A percentile compares a stretch with the other conserved stretches of the same genome.
Conservation (phyloP, 257 asterid species). For the Solanum chiquidenum region DNA sequence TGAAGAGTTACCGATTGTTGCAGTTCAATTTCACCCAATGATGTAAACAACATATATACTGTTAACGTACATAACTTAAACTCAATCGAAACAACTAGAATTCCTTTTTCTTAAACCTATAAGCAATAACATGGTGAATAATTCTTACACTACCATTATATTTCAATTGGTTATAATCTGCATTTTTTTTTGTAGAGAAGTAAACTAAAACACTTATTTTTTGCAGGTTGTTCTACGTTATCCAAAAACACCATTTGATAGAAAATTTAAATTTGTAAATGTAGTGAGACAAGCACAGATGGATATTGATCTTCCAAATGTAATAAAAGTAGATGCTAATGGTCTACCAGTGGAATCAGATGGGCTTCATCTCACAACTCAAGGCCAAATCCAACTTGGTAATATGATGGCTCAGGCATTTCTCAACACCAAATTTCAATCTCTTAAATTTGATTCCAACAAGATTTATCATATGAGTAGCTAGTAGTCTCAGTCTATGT, state of each 20-base stretch:
- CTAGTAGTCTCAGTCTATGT: not conserved
- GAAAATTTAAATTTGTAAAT: not conserved
- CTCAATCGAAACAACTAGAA: not conserved
- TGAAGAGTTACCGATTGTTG: not conserved
- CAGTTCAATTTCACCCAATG: not conserved
- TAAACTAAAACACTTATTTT: not conserved
- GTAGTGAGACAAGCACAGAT: not conserved
- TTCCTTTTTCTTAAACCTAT: not conserved
- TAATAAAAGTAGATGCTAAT: conserved; percentile 1
- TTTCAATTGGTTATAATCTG: not conserved
- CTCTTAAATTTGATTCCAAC: not conserved
- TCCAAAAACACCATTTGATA: not conserved
- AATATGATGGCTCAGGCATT: not conserved
- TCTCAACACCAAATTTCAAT: not conserved
- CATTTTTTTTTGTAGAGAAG: not conserved
- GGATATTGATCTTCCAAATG: not conserved
- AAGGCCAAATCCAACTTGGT: not conserved
- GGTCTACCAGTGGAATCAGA: not conserved
- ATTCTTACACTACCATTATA: not conserved
- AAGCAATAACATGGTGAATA: not conserved
- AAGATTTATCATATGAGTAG: not conserved
- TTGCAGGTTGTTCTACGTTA: not conserved
- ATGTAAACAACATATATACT: not conserved
- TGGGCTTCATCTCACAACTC: not conserved
- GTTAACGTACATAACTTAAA: not conserved